Evolutionary conservation across 148 eudicot species (phyloP).

Genomic region (Pharnaceum exiguum): DNA sequence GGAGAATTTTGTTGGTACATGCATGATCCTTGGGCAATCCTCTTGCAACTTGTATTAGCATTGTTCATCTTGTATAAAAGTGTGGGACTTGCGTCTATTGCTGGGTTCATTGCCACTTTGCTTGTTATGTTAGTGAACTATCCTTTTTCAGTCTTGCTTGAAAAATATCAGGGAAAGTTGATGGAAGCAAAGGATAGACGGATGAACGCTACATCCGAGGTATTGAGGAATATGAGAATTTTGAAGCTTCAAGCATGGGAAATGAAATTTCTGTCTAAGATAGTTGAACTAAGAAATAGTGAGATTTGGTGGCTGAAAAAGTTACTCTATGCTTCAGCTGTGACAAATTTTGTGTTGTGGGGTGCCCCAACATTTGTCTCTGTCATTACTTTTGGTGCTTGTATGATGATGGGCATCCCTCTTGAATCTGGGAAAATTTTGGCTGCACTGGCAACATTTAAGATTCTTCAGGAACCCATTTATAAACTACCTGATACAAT

Average conservation of each 20-base stretch:
- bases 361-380: slow-evolving; percentile 38
- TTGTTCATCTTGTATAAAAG: slow-evolving; percentile 35
- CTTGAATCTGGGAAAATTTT: slow-evolving; percentile 46
- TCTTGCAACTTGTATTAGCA: slow-evolving; percentile 30
- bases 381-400: slow-evolving; percentile 31
- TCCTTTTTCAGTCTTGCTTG: slow-evolving; percentile 28
- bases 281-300: slow-evolving; percentile 25
- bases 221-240: slow-evolving; percentile 44
- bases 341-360: slow-evolving; percentile 35
- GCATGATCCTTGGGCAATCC: slow-evolving; percentile 41
- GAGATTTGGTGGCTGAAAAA: slow-evolving; percentile 42
- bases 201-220: slow-evolving; percentile 47
- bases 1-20: slow-evolving; percentile 35
- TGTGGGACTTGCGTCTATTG: slow-evolving; percentile 36
- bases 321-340: slow-evolving; percentile 20
- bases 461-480: slow-evolving; percentile 46
- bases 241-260: slow-evolving; percentile 52
- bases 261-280: slow-evolving; percentile 40
- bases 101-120: slow-evolving; percentile 23
- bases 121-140: slow-evolving; percentile 29
- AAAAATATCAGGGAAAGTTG: slow-evolving; percentile 34
- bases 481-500: slow-evolving; percentile 42
- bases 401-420: slow-evolving; percentile 35
- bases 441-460: slow-evolving; percentile 43
- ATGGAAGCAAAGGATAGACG: slow-evolving; percentile 41